Conservation (phyloP, 768 basidiomycete genomes). For the Phanerochaete carnosa region DNA sequence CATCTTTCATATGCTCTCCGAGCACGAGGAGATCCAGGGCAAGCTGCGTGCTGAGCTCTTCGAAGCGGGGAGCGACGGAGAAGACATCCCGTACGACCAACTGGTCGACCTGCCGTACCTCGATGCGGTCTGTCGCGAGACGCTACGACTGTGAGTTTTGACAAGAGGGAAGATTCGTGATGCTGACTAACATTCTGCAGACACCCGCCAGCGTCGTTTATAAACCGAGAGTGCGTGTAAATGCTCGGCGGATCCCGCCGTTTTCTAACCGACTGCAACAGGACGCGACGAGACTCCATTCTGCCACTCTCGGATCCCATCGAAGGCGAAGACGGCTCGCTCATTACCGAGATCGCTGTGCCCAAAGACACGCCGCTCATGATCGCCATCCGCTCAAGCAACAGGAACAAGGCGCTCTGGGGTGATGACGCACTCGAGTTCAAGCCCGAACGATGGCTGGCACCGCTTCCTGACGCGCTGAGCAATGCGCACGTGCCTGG, state of each 20-base stretch:
- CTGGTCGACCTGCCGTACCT: slow-evolving; percentile 24
- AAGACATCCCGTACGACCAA: slow-evolving; percentile 22
- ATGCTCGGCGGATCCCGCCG: no score
- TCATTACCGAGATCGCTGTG: slow-evolving; percentile 36
- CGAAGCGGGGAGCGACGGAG: slow-evolving; percentile 4
- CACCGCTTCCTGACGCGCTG: slow-evolving; percentile 9
- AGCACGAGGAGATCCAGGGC: slow-evolving; percentile 23
- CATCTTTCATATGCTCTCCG: slow-evolving; percentile 21
- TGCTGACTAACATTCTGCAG: slow-evolving; percentile 2
- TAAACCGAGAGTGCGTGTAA: slow-evolving; percentile 5
- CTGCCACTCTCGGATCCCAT: slow-evolving; percentile 51
- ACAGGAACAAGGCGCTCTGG: slow-evolving; percentile 51
- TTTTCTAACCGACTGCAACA: background rate
- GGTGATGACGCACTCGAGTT: slow-evolving; percentile 54
- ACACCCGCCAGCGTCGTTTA: slow-evolving; percentile 5
- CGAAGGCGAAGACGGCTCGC: slow-evolving; percentile 33
- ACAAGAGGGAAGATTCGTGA: background rate
- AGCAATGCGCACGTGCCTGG: slow-evolving; percentile 7
- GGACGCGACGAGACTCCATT: slow-evolving; percentile 48
- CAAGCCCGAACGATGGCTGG: slow-evolving; percentile 60
- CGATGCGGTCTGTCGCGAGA: slow-evolving; percentile 26
- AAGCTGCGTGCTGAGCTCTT: slow-evolving; percentile 24
- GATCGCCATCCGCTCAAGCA: slow-evolving; percentile 40
- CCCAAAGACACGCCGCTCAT: slow-evolving; percentile 42
- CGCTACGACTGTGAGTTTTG: slow-evolving; percentile 20